Conservation (phyloP, 306 rosid genomes). For the Cicer pinnatifidum region DNA sequence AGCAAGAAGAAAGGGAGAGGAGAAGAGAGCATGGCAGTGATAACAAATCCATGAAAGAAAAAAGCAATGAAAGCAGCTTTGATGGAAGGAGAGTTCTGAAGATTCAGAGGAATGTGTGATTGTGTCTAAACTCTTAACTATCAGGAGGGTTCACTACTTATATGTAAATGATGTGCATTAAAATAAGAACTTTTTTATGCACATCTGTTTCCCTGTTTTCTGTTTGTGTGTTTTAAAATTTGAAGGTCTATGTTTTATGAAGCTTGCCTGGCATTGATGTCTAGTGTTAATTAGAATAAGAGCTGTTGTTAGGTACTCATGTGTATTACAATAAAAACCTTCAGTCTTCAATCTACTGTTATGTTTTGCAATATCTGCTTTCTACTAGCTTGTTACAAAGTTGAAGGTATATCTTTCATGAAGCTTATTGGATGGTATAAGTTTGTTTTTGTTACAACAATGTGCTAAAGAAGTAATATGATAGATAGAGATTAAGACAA, state of each 20-base stretch:
- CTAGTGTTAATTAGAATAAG: not conserved
- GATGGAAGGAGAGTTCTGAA: conserved; percentile 48
- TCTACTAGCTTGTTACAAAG: not conserved
- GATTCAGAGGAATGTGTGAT: conserved; percentile 22
- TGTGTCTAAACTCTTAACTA: not conserved
- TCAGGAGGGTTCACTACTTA: not conserved
- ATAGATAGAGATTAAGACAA: no score
- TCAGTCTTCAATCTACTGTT: not conserved
- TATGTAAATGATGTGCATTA: not conserved
- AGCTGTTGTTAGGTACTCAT: not conserved
- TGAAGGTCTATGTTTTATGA: not conserved
- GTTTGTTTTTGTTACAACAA: conserved; percentile 5
- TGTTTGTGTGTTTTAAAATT: conserved; percentile 13
- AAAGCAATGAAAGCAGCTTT: not conserved
- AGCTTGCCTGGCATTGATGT: conserved; percentile 19
- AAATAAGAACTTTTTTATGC: conserved; percentile 8
- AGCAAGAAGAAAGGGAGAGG: conserved; percentile 33
- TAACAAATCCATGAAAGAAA: not conserved
- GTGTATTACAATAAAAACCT: conserved; percentile 17
- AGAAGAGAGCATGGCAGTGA: conserved; percentile 4
- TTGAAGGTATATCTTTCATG: not conserved
- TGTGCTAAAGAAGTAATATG: not conserved
- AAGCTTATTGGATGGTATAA: not conserved
- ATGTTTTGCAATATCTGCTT: not conserved
- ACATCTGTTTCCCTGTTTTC: not conserved